A percentile compares a stretch with the other conserved stretches of the same genome.
phyloP scores from a whole-genome alignment of 176 grass and related monocot species.

The Avena atlantica region DNA sequence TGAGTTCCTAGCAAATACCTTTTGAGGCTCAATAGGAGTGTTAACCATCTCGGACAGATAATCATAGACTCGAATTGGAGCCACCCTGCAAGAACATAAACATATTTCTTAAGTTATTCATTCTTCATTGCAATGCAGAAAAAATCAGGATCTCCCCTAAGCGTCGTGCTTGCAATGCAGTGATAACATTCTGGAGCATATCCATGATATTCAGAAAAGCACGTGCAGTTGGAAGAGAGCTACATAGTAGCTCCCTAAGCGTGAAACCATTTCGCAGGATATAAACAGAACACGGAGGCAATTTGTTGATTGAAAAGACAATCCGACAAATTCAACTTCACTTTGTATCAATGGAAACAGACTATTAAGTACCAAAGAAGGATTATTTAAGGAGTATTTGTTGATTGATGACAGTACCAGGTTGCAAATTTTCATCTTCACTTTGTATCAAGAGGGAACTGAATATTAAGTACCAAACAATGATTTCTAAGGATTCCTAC shows the following conservation, averaged over 20 bases:
- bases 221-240: not conserved
- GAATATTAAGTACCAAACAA: conserved; percentile 26
- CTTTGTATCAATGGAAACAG: not conserved
- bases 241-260: not conserved
- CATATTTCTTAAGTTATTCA: conserved; percentile 32
- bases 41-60: conserved; percentile 41
- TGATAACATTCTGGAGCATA: not conserved
- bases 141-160: not conserved
- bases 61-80: conserved; percentile 54
- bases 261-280: not conserved
- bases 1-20: conserved; percentile 29
- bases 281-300: not conserved
- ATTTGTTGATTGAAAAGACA: conserved; percentile 9
- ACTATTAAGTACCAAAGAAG: not conserved
- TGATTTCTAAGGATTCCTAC: not conserved
- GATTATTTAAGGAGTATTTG: not conserved
- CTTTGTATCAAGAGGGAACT: not conserved
- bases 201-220: conserved; percentile 28
- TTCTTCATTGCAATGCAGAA: conserved; percentile 17
- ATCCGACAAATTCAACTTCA: conserved; percentile 5
- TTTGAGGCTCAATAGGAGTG: conserved; percentile 37
- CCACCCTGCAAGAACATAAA: conserved; percentile 57
- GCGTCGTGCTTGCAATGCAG: not conserved
- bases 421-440: conserved; percentile 1
- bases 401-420: not conserved